Evolutionary conservation across 2,329 filamentous ascomycete genomes (phyloP).

Genomic region (Scopulariopsis brevicaulis): DNA sequence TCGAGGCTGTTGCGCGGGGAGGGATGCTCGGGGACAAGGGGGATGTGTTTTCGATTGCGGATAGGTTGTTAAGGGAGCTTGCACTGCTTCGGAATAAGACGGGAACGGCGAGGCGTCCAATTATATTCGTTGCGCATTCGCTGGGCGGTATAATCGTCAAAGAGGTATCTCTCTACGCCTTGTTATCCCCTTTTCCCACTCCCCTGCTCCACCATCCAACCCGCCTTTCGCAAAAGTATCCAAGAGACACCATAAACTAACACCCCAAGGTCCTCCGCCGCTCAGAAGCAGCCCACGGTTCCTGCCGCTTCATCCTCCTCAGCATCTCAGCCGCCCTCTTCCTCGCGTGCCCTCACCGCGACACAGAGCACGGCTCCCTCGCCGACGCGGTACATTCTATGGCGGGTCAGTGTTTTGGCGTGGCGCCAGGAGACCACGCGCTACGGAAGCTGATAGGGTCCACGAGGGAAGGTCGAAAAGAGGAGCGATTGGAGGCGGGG

Average conservation of each 20-base stretch:
- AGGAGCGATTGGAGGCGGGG: slow-evolving; percentile 9
- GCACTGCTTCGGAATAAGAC: slow-evolving; percentile 9
- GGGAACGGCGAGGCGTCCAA: slow-evolving; percentile 8
- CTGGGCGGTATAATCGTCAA: slow-evolving; percentile 19
- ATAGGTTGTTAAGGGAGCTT: slow-evolving; percentile 15
- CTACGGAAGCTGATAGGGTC: slow-evolving; percentile 16
- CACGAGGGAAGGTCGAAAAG: slow-evolving; percentile 6
- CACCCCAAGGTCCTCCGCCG: slow-evolving; percentile 14
- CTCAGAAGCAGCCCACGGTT: slow-evolving; percentile 13
- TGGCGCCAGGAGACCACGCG: slow-evolving; percentile 9
- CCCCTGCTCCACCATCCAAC: neutral
- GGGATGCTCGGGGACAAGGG: slow-evolving; percentile 14
- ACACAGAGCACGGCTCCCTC: slow-evolving; percentile 14
- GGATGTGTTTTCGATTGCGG: slow-evolving; percentile 16
- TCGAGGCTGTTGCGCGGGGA: slow-evolving; percentile 13
- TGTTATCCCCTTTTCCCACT: neutral
- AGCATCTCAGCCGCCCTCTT: slow-evolving; percentile 16
- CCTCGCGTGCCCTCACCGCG: slow-evolving; percentile 17
- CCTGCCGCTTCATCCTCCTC: slow-evolving; percentile 13
- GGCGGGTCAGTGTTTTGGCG: slow-evolving; percentile 13
- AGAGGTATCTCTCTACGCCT: slow-evolving; percentile 11
- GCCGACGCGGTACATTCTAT: slow-evolving; percentile 16
- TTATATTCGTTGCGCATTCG: slow-evolving; percentile 18
- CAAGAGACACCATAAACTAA: neutral
- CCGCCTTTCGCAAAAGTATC: neutral